These are phyloP conservation scores for Sinapis alba DNA, from an alignment of 441 rosid genomes.

Conservation along the genomic window DNA sequence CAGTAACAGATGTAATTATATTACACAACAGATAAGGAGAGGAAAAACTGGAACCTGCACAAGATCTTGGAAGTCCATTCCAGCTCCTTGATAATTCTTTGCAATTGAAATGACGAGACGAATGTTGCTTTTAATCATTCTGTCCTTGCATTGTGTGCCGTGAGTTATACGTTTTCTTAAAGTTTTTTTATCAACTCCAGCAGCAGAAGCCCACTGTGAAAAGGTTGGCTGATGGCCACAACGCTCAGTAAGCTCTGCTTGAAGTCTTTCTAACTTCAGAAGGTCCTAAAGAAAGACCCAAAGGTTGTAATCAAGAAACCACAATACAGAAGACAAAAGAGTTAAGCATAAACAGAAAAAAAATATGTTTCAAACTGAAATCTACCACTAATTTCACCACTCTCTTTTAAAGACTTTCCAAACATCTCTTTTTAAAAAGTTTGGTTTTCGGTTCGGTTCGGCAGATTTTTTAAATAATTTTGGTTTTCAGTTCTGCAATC, in stretches of 20 bases:
- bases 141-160: conserved; percentile 83
- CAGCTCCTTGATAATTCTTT: conserved; percentile 83
- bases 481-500: no score
- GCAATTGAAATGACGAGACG: conserved; percentile 96
- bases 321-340: conserved; percentile 12
- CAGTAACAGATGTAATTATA: neutral
- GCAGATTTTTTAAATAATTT: no score
- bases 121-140: conserved; percentile 89
- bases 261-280: conserved; percentile 81
- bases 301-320: conserved; percentile 22
- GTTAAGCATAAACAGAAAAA: neutral
- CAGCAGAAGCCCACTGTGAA: conserved; percentile 93
- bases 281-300: conserved; percentile 59
- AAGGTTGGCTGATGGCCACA: conserved; percentile 72
- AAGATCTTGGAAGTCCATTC: conserved; percentile 93
- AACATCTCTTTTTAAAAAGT: no score
- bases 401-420: no score
- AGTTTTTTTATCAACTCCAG: conserved; percentile 72
- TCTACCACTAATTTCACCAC: no score
- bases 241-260: conserved; percentile 69
- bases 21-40: neutral
- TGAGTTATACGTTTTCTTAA: conserved; percentile 68
- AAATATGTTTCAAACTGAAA: neutral
- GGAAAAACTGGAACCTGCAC: conserved; percentile 63
- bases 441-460: no score